These are phyloP conservation scores for Citrus reticulata DNA, from an alignment of 345 rosid genomes.

Conservation along the genomic window DNA sequence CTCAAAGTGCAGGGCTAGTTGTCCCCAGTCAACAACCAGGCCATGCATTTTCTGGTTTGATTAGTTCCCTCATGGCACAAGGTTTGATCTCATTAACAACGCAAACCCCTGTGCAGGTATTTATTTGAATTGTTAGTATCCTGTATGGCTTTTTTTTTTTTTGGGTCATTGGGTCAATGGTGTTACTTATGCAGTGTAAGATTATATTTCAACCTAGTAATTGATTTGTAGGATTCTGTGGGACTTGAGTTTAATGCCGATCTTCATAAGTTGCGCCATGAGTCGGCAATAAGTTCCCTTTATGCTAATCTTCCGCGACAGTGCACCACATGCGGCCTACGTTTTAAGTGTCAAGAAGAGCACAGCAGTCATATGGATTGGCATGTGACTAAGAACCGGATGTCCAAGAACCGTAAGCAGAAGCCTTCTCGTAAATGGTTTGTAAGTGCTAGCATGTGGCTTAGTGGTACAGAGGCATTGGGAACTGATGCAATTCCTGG, in stretches of 20 bases:
- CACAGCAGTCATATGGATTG: slow-evolving; percentile 99
- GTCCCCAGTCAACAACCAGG: slow-evolving; percentile 50
- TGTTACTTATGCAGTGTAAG: slow-evolving; percentile 3
- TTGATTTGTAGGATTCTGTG: slow-evolving; percentile 56
- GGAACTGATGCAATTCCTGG: slow-evolving; percentile 94
- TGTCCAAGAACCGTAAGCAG: slow-evolving; percentile 94
- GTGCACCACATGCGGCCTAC: slow-evolving; percentile 94
- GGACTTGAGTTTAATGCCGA: slow-evolving; percentile 82
- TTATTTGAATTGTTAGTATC: slow-evolving; percentile 12
- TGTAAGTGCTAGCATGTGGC: slow-evolving; percentile 96
- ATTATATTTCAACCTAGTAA: slow-evolving; percentile 25
- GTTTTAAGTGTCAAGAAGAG: slow-evolving; percentile 90
- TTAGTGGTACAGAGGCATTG: slow-evolving; percentile 96
- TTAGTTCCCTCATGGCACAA: slow-evolving; percentile 82
- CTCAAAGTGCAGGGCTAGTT: slow-evolving; percentile 42
- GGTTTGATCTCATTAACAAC: slow-evolving; percentile 78
- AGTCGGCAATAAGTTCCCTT: slow-evolving; percentile 68
- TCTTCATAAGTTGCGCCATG: slow-evolving; percentile 77
- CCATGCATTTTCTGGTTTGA: slow-evolving; percentile 70
- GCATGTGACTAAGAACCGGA: slow-evolving; percentile 98
- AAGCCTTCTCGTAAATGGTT: slow-evolving; percentile 97
- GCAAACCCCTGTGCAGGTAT: slow-evolving; percentile 69
- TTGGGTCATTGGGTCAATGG: not conserved
- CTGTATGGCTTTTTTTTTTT: not conserved
- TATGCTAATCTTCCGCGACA: slow-evolving; percentile 94